phyloP scores from a whole-genome alignment of 805 yeast genomes.

The Yarrowia sp. region DNA sequence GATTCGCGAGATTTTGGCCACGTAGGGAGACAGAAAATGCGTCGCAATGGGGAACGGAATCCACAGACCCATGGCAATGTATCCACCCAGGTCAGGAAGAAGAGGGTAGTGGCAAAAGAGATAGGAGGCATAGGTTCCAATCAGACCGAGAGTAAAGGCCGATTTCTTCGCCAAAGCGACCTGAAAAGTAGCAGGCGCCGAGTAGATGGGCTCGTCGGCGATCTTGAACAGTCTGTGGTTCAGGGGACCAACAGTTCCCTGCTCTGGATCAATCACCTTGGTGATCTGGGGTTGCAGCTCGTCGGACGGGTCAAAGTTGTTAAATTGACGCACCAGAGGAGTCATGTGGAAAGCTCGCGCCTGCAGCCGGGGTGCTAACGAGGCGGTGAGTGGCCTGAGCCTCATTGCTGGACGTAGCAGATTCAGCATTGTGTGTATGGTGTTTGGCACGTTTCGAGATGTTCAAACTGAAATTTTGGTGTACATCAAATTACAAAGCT shows the following conservation, averaged over 20 bases:
- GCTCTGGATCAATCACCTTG: constrained; percentile 17
- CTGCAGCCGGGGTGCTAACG: neutral
- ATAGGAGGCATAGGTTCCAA: constrained; percentile 33
- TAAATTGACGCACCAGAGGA: constrained; percentile 4
- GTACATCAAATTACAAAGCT: too few species aligned
- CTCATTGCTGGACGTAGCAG: constrained; percentile 13
- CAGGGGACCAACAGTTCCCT: neutral
- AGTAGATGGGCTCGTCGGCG: constrained; percentile 35
- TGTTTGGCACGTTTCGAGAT: neutral
- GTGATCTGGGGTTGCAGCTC: constrained; percentile 14
- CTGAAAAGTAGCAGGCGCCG: constrained; percentile 35
- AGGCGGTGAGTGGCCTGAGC: neutral
- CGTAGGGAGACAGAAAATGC: constrained; percentile 57
- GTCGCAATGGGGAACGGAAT: constrained; percentile 21
- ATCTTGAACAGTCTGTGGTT: constrained; percentile 12
- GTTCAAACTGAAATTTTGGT: neutral
- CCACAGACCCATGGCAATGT: constrained; percentile 22
- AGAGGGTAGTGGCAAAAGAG: constrained; percentile 28
- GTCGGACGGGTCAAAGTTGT: constrained; percentile 39
- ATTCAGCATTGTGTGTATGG: constrained; percentile 8
- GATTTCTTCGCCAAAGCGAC: constrained; percentile 32
- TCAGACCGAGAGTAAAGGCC: constrained; percentile 23
- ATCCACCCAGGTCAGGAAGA: constrained; percentile 25
- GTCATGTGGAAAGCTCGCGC: constrained; percentile 11
- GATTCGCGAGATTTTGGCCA: constrained; percentile 71